Evolutionary conservation across 768 basidiomycete species (phyloP).

Genomic region (Pleurotus platypus): DNA sequence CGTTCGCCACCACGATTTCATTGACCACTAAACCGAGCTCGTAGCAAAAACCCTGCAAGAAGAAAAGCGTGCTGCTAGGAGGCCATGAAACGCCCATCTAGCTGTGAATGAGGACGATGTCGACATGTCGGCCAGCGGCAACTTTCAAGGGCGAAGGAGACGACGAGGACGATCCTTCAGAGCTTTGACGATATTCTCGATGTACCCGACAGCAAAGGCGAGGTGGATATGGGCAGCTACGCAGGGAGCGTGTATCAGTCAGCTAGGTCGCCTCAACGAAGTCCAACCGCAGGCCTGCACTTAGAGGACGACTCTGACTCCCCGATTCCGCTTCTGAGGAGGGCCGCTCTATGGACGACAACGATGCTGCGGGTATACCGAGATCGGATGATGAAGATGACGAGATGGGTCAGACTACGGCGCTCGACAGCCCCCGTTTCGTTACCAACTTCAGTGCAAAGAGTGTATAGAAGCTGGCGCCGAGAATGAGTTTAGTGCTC

Average conservation of each 20-base stretch:
- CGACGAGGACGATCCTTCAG: conserved; percentile 25
- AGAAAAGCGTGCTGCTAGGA: no score
- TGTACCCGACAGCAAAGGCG: conserved; percentile 28
- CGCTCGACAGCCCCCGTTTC: conserved; percentile 69
- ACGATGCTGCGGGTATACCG: conserved; percentile 31
- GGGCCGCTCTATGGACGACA: conserved; percentile 15
- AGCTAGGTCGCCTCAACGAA: no score
- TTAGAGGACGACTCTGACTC: conserved; percentile 11
- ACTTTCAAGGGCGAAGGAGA: conserved; percentile 10
- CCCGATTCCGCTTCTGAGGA: no score
- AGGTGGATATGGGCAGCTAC: conserved; percentile 37
- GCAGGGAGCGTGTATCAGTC: conserved; percentile 25
- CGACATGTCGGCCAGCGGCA: no score
- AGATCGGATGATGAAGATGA: conserved; percentile 37
- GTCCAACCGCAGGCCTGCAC: background rate
- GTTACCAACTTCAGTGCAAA: conserved; percentile 56
- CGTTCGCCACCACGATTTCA: no score
- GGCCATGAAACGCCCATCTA: no score
- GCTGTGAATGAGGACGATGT: conserved; percentile 19
- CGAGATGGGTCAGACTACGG: conserved; percentile 43
- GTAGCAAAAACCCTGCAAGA: no score
- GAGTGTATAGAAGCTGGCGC: no score
- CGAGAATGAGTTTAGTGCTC: conserved; percentile 77
- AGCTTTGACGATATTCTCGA: conserved; percentile 45
- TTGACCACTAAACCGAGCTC: no score